Base-by-base conservation (phyloP, 768 basidiomycete species). In the Podaxis carcinomalis region DNA sequence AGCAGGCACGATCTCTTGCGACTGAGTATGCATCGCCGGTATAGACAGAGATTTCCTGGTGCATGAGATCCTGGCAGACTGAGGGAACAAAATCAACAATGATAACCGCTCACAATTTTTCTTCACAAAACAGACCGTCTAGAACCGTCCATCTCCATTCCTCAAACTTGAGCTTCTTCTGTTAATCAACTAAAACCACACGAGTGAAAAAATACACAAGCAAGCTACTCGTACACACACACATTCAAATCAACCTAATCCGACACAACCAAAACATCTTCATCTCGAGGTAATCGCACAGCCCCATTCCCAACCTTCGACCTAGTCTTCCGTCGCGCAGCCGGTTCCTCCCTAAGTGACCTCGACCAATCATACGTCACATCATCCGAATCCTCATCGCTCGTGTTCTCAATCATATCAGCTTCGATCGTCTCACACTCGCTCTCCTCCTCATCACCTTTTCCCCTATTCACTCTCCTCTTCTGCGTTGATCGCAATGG, bases 301-400 rank as follows among this genome's bases (percentile, higher is more conserved):
- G 14, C 27, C 27, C 9, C 40, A 36, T 63, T 63, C 44, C 49
- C 57, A 7, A 57, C 63, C 4, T 62, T 68, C 62, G 64, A 72
- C 3, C 40, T 67, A 63, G 63, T 72, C 3, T 49, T 55, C 40
- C 66, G 66, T 61, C 73, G 74, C 2, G 63, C 11, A 39, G 64
- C 63, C 5, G 62, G 68, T 35, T 64, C 64, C 7, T 70, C 63
- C 6, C 73, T 72, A 62, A 75, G 69, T n/a, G 62, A 65, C 28
- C 59, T 72, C 16, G 71, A 69, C 80, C 79, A 82, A 5, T 68
- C 70, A 40, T 69, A 69, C 13, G 40, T 55, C 35, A 66, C 68
- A 46, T 52, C 62, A 7, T 66, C 68, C 32, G 59, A 60, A 35
- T 67, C 63, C 7, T 51, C 63, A 13, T 72, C 70, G n/a, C 67